Base-by-base conservation (phyloP, 2,329 filamentous ascomycete genomes). In the Penicillium sp. region DNA sequence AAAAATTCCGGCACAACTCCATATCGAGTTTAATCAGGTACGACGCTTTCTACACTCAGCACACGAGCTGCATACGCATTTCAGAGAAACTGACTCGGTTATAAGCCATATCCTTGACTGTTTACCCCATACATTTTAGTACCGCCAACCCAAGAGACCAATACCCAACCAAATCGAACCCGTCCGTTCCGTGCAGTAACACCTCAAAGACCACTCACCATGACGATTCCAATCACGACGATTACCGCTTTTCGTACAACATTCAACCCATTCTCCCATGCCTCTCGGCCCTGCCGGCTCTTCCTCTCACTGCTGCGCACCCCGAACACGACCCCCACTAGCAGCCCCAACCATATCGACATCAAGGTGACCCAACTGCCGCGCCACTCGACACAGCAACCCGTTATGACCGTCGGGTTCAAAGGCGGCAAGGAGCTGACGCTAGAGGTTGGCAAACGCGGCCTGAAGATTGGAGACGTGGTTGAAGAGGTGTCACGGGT, bases 381-480 rank as follows among this genome's bases (percentile, higher is more conserved):
- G 37, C 79, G 84, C 50, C 63, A 73, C 36, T 86, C 85, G 39
- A 78, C 77, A 37, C 81, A 87, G 57, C 75, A 81, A 19, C 85
- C 84, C 41, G 76, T 77, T 31, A 69, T 98, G 40, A 75, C 73
- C 27, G 71, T 98, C 54, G 94, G 90, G 58, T 97, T 97, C 69
- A 96, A 95, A 76, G 93, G 96, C 62, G 93, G 93, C 56, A 94
- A 91, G 71, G 84, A 94, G 59, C 80, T 97, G 72, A 80, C 81
- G 21, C 78, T 97, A 26, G 83, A 95, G 62, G 77, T 87, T 52
- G 82, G 87, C 54, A 85, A 84, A 65, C 75, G 86, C 57, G 84
- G 83, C 61, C 74, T 90, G 69, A 85, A 83, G 54, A 90, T 97
- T 62, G 86, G 87, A 63, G 86, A 89, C 58, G 79, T 97, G 14